These are phyloP conservation scores for Scutellaria galericulata DNA, from an alignment of 257 asterid species.

Conservation along the genomic window DNA sequence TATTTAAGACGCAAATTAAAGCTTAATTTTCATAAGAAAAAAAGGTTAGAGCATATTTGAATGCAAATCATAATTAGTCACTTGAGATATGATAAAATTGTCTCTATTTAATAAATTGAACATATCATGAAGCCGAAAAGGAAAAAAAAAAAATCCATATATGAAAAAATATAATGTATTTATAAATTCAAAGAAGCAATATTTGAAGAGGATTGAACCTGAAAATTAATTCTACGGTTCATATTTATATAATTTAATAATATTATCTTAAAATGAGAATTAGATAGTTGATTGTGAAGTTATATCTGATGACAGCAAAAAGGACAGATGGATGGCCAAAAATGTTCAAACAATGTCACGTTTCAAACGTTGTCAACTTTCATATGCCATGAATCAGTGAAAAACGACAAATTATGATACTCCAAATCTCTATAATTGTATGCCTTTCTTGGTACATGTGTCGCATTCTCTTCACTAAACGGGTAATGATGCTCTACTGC, in stretches of 20 bases:
- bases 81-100: too few relatives aligned
- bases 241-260: neutral
- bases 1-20: too few relatives aligned
- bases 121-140: too few relatives aligned
- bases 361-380: slow-evolving; percentile 10
- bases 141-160: too few relatives aligned
- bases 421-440: slow-evolving; percentile 4
- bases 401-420: slow-evolving; percentile 3
- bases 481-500: neutral
- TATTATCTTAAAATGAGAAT: neutral
- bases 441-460: neutral
- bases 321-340: slow-evolving; percentile 23
- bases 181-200: too few relatives aligned
- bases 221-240: neutral
- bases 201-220: neutral
- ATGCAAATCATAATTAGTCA: too few relatives aligned
- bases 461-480: neutral
- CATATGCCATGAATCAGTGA: neutral
- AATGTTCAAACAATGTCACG: neutral
- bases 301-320: neutral
- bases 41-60: too few relatives aligned
- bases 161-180: too few relatives aligned
- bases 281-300: neutral
- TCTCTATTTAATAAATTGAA: too few relatives aligned
- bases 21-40: too few relatives aligned